Base-by-base conservation (phyloP, 768 basidiomycete genomes). In the Lentinula sp. region DNA sequence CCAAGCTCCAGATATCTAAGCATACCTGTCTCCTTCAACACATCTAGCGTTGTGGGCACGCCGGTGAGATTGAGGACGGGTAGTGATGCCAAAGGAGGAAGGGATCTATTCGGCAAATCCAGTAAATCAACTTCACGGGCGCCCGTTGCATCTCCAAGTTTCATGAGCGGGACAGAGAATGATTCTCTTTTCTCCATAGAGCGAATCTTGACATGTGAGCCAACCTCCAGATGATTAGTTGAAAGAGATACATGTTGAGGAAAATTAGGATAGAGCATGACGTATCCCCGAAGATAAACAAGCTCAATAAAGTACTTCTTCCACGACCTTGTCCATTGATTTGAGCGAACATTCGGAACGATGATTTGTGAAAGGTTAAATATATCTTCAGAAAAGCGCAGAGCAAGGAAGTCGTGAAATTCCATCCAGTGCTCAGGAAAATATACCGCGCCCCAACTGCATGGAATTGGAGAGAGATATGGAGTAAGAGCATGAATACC, bases 361-460 rank as follows among this genome's bases (percentile, higher is more conserved):
- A 94, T 76, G 46, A 74, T 63, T 48, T 68, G 68, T 23, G 74
- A 74, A 60, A 82, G 46, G n/a, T 46, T 31, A 11, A 60, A 43
- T 10, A 21, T 10, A 23, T 32, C n/a, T 59, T 84, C 81, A n/a
- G 84, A 79, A n/a, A 93, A 80, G 31, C 92, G 86, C n/a, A 80
- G 68, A 42, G 83, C 66, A 63, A 94, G 84, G 69, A 91, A 94
- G 55, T 76, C 73, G 73, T 95, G 91, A 71, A 94, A 95, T 70
- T 91, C 90, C 65, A 85, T 82, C 93, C 92, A 94, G 66, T 88
- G 86, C 64, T 91, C 83, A 10, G 93, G 92, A 69, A 95, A 95
- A 75, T 94, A 95, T 40, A 92, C 78, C 2, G 91, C 93, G 13
- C 93, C 93, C 93, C 92, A 95, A 73, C 89, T 92, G 72, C 93